Evolutionary conservation across 2,329 filamentous ascomycete species (phyloP).

Genomic region (Penicillium sp.): DNA sequence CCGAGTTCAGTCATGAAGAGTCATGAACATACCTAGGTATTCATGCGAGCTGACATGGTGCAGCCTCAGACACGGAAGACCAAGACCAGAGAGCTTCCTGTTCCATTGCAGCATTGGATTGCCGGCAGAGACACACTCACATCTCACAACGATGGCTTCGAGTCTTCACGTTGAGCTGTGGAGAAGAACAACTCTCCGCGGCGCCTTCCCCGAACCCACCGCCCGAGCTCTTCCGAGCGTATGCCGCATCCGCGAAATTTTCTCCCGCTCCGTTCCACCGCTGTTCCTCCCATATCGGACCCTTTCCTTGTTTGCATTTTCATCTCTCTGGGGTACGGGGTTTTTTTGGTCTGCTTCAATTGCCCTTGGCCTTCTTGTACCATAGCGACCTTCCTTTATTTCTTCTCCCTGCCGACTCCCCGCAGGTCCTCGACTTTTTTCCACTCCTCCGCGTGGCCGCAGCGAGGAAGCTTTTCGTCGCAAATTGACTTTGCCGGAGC

Average conservation of each 20-base stretch:
- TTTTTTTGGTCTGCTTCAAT: slow-evolving; percentile 32
- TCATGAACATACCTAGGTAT: no score
- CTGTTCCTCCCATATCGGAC: slow-evolving; percentile 20
- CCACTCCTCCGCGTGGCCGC: slow-evolving; percentile 14
- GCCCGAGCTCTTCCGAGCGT: slow-evolving; percentile 42
- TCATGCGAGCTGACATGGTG: no score
- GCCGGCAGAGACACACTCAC: no score
- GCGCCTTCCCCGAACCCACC: slow-evolving; percentile 28
- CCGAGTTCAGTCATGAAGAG: no score
- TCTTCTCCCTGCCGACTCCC: slow-evolving; percentile 18
- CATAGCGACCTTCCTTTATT: slow-evolving; percentile 30
- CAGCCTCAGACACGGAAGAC: no score
- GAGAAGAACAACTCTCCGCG: slow-evolving; percentile 22
- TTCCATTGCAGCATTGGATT: not conserved
- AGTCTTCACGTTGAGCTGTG: no score
- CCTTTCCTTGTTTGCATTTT: slow-evolving; percentile 26
- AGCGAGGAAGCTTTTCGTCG: slow-evolving; percentile 21
- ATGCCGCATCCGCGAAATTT: slow-evolving; percentile 46
- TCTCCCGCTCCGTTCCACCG: slow-evolving; percentile 36
- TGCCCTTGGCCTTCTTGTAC: slow-evolving; percentile 32
- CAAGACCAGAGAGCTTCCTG: no score
- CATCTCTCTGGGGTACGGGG: slow-evolving; percentile 35
- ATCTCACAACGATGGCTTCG: no score
- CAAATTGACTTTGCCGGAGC: slow-evolving; percentile 17
- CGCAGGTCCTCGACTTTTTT: slow-evolving; percentile 21